Evolutionary conservation across 2,329 filamentous ascomycete genomes (phyloP), one percentile per base, ranked within the genome.

Genomic region (Penicillium sp.): DNA sequence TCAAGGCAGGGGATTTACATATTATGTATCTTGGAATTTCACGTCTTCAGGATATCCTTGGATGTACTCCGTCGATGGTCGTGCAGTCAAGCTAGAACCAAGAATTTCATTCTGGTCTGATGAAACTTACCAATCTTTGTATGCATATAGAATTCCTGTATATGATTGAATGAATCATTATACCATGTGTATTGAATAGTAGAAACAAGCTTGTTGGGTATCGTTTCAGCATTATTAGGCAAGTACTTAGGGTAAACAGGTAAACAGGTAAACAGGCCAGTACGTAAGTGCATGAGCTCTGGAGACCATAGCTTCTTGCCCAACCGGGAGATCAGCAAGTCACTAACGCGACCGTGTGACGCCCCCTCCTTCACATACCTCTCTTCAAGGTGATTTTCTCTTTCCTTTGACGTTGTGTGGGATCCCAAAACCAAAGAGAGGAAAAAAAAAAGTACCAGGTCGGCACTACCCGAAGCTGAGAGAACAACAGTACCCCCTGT

Each of bases 311-410:
- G 35, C 46, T 36, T 43, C 41, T 55, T 27, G 23, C 49, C 53
- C 34, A 42, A 53, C 45, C 38, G 44, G 56, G 50, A 47, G 48
- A 53, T 43, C 52, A 40, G 19, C 38, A 45, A 34, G 5, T 13
- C 32, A 32, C 30, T 3, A 38, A 36, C 49, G 13, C 19, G 48
- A 29, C 49, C 19, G 23, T 56, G 38, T 52, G 32, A 49, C 43
- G 16, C 23, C 35, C 29, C 34, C 18, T 32, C 18, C 3, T 42
- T 16, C 11, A 35, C 11, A 35, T 13, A 34, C 11, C 32, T 34
- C 29, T 30, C 16, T 36, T 44, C 32, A 38, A 8, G 7, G n/a
- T 36, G 5, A 36, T 9, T 36, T 35, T 35, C 32, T 5, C 5
- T n/a, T n/a, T 36, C 35, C 35, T 36, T 36, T 16, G 6, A n/a